Evolutionary conservation across 2,329 filamentous ascomycete species (phyloP).

Genomic region (Rhynchosporium graminicola): DNA sequence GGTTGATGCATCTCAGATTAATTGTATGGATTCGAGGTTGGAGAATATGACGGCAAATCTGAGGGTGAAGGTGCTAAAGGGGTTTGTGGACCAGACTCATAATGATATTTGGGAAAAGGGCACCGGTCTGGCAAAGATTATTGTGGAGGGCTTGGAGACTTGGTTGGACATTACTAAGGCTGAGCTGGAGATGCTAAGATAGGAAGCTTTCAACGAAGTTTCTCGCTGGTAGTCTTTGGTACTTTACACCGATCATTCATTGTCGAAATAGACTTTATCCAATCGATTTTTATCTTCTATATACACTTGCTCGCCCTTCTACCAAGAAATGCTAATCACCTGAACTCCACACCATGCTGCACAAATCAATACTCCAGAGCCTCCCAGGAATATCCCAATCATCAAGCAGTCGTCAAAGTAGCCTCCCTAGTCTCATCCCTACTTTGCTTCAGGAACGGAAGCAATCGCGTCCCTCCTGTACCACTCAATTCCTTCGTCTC

Average conservation of each 20-base stretch:
- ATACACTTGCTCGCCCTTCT: not conserved
- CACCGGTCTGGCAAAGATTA: constrained; percentile 11
- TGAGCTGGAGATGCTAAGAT: not conserved
- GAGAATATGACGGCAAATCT: not conserved
- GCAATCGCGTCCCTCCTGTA: constrained; percentile 82
- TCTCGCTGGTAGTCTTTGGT: not conserved
- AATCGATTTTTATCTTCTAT: not conserved
- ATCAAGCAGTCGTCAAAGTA: constrained; percentile 15
- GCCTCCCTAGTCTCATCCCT: constrained; percentile 73
- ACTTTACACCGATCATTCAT: not conserved
- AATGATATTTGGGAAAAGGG: constrained; percentile 13
- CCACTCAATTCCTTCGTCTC: constrained; percentile 59
- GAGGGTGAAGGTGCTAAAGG: not conserved
- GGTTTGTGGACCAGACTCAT: constrained; percentile 7
- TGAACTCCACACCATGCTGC: constrained; percentile 8
- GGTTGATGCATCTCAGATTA: constrained; percentile 34
- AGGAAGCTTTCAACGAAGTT: not conserved
- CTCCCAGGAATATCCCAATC: not conserved
- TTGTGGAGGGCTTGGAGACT: not conserved
- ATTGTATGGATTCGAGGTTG: constrained; percentile 24
- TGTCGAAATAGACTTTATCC: not conserved
- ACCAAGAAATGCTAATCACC: constrained; percentile 6
- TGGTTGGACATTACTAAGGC: not conserved
- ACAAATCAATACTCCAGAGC: not conserved
- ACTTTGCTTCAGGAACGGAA: constrained; percentile 87